phyloP scores from a whole-genome alignment of 495 filamentous ascomycete genomes.

The Penicillium antarcticum region DNA sequence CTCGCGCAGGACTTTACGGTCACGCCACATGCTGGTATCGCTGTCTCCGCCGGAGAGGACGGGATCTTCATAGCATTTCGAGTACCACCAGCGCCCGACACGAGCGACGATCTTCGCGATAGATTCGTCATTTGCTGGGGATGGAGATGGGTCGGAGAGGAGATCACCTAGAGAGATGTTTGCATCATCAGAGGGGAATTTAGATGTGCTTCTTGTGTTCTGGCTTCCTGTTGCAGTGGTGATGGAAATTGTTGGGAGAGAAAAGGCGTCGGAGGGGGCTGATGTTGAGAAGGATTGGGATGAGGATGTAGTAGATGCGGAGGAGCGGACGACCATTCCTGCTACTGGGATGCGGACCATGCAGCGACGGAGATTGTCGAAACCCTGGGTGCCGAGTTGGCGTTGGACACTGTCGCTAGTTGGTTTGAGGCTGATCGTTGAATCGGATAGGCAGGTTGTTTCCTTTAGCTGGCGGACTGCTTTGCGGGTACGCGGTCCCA shows the following conservation, averaged over 20 bases:
- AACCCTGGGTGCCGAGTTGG: slow-evolving; percentile 73
- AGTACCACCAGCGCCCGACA: slow-evolving; percentile 97
- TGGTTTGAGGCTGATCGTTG: slow-evolving; percentile 65
- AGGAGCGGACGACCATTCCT: slow-evolving; percentile 54
- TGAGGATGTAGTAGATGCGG: slow-evolving; percentile 34
- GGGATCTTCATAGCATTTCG: slow-evolving; percentile 78
- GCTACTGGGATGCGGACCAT: slow-evolving; percentile 87
- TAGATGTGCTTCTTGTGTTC: slow-evolving; percentile 18
- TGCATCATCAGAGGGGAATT: slow-evolving; percentile 40
- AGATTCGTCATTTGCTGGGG: slow-evolving; percentile 64
- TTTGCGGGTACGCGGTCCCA: slow-evolving; percentile 72
- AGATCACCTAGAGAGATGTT: slow-evolving; percentile 66
- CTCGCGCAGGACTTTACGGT: slow-evolving; percentile 72
- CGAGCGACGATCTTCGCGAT: slow-evolving; percentile 89
- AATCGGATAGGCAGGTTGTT: slow-evolving; percentile 60
- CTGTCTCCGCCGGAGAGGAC: slow-evolving; percentile 49
- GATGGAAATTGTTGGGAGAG: slow-evolving; percentile 24
- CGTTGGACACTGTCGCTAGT: slow-evolving; percentile 76
- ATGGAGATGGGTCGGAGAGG: slow-evolving; percentile 55
- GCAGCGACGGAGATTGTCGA: slow-evolving; percentile 80
- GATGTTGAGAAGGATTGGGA: slow-evolving; percentile 25
- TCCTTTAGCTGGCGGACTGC: slow-evolving; percentile 77
- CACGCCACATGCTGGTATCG: slow-evolving; percentile 72
- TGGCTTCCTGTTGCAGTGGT: slow-evolving; percentile 20
- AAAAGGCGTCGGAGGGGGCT: slow-evolving; percentile 27